Conservation (phyloP, 2,329 filamentous ascomycete species). For the Cladophialophora psammophila region DNA sequence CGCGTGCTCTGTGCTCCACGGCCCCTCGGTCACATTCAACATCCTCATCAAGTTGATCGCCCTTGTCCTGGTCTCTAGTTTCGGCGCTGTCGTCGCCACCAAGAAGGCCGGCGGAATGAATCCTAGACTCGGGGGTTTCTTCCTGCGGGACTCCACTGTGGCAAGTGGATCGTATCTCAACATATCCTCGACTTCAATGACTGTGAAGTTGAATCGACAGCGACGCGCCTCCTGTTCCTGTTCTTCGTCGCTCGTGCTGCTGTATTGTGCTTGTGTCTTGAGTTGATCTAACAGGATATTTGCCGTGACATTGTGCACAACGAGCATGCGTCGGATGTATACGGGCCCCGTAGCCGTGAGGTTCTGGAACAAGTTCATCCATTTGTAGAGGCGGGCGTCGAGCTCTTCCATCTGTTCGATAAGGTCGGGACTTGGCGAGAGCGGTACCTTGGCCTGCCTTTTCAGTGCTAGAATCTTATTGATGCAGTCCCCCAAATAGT, state of each 20-base stretch:
- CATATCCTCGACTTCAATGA: constrained; percentile 32
- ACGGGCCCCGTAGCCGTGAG: constrained; percentile 28
- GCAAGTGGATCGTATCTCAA: constrained; percentile 18
- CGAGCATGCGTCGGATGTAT: constrained; percentile 25
- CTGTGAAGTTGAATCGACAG: constrained; percentile 25
- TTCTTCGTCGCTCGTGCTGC: background rate
- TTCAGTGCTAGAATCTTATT: constrained; percentile 21
- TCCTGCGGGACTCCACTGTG: constrained; percentile 13
- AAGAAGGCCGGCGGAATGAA: constrained; percentile 31
- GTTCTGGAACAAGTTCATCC: constrained; percentile 32
- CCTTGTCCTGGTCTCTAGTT: constrained; percentile 16
- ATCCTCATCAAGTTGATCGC: constrained; percentile 24
- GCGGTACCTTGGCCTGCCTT: background rate
- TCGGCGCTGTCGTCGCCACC: constrained; percentile 18
- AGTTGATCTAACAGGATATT: constrained; percentile 26
- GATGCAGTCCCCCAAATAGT: constrained; percentile 26
- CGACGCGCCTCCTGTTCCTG: constrained; percentile 3
- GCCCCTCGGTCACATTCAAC: constrained; percentile 26
- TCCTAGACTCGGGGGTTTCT: constrained; percentile 15
- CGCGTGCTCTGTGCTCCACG: constrained; percentile 27
- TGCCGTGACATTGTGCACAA: constrained; percentile 31
- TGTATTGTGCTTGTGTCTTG: constrained; percentile 12
- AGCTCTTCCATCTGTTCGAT: constrained; percentile 22
- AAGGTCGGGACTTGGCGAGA: constrained; percentile 11
- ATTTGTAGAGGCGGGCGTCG: constrained; percentile 28